A percentile compares a stretch with the other conserved stretches of the same genome.
Conservation (phyloP, 495 filamentous ascomycete species). For the Tuber calosporum region DNA sequence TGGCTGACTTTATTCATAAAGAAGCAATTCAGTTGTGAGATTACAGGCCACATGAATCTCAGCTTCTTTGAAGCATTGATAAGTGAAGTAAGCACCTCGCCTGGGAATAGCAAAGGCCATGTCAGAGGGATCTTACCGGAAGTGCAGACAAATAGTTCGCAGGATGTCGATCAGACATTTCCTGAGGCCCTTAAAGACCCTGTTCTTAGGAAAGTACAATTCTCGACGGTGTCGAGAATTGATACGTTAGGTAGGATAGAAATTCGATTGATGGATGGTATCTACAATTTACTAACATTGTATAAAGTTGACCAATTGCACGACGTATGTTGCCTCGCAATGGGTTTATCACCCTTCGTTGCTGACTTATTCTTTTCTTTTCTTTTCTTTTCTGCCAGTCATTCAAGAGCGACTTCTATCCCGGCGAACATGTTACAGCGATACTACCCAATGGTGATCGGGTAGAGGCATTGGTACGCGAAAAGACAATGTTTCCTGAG, state of each 20-base stretch:
- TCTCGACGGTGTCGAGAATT: conserved; percentile 80
- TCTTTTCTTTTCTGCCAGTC: conserved; percentile 53
- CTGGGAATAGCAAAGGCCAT: neutral
- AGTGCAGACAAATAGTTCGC: conserved; percentile 67
- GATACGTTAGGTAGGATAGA: conserved; percentile 69
- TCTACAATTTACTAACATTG: conserved; percentile 12
- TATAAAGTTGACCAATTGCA: conserved; percentile 58
- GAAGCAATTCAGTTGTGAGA: conserved; percentile 87
- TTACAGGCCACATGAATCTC: conserved; percentile 85
- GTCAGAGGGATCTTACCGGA: conserved; percentile 7
- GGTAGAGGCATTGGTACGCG: conserved; percentile 68
- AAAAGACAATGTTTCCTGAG: conserved; percentile 73
- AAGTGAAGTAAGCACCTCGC: conserved; percentile 67
- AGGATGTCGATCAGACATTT: conserved; percentile 83
- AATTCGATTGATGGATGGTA: conserved; percentile 12
- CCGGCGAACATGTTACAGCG: conserved; percentile 77
- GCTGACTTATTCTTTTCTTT: no score
- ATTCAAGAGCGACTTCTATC: conserved; percentile 90
- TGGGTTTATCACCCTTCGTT: conserved; percentile 6
- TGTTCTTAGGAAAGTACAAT: conserved; percentile 81
- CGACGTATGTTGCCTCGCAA: conserved; percentile 48
- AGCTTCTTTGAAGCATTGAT: conserved; percentile 90
- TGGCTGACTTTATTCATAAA: conserved; percentile 39
- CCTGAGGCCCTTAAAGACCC: conserved; percentile 87
- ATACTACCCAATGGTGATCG: conserved; percentile 62